Conservation (phyloP, 805 yeast species). For the Metschnikowia koreensis region DNA sequence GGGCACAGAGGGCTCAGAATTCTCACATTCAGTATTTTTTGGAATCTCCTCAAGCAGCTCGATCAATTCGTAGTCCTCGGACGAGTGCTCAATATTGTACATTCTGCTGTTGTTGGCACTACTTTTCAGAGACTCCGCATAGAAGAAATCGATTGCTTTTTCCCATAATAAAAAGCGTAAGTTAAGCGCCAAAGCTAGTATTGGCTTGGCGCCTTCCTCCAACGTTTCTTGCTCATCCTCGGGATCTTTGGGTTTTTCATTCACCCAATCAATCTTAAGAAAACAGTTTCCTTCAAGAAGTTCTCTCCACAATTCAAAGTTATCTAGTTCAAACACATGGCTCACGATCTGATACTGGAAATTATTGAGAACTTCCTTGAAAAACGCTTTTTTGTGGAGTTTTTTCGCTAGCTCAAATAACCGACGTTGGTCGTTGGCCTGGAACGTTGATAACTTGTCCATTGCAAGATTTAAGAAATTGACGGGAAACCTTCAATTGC, state of each 20-base stretch:
- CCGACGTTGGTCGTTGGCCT: conserved; percentile 29
- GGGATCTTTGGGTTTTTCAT: conserved; percentile 8
- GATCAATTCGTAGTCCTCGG: conserved; percentile 36
- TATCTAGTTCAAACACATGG: conserved; percentile 39
- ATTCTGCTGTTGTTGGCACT: conserved; percentile 8
- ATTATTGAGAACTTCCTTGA: conserved; percentile 43
- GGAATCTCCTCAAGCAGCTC: conserved; percentile 27
- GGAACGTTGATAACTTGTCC: conserved; percentile 41
- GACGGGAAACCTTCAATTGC: background rate
- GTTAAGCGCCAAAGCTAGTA: conserved; percentile 51
- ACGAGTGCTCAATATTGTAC: conserved; percentile 28
- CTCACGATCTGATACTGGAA: conserved; percentile 54
- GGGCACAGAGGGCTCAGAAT: background rate
- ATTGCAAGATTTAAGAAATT: conserved; percentile 15
- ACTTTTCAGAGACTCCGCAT: conserved; percentile 17
- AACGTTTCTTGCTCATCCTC: conserved; percentile 28
- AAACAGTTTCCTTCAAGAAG: conserved; percentile 43
- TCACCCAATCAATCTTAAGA: conserved; percentile 21
- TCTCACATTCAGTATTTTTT: background rate
- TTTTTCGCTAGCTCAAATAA: conserved; percentile 36
- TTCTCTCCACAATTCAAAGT: conserved; percentile 42
- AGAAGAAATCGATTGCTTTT: conserved; percentile 56
- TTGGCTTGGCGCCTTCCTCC: conserved; percentile 42
- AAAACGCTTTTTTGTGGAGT: conserved; percentile 31
- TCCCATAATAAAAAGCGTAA: conserved; percentile 71